phyloP scores from a whole-genome alignment of 352 stramenopile species.

The Phytophthora melonis region DNA sequence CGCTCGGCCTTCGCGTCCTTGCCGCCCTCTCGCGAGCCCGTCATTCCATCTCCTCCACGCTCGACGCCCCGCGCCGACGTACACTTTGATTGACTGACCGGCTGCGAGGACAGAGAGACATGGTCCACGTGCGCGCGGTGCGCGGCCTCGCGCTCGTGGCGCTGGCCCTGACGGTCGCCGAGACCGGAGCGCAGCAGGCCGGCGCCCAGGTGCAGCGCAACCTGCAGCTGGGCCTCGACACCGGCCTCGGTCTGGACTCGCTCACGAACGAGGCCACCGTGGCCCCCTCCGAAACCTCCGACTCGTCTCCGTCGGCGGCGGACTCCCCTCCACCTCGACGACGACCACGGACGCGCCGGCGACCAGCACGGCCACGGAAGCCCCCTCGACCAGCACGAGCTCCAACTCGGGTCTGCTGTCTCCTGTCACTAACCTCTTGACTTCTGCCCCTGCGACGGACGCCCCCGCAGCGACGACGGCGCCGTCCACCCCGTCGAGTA shows the following conservation, averaged over 20 bases:
- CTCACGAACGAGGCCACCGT: slow-evolving; percentile 12
- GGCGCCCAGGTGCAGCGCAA: slow-evolving; percentile 5
- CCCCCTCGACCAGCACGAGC: slow-evolving; percentile 2
- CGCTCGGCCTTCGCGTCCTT: slow-evolving; percentile 9
- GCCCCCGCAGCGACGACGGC: slow-evolving; percentile 2
- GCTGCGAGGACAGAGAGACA: slow-evolving; percentile 22
- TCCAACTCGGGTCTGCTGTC: not conserved
- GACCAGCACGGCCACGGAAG: not conserved
- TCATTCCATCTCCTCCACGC: slow-evolving; percentile 42
- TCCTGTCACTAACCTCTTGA: slow-evolving; percentile 8
- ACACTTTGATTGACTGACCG: slow-evolving; percentile 31
- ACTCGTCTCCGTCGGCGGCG: slow-evolving; percentile 1
- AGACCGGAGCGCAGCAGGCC: not conserved
- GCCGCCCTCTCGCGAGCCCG: slow-evolving; percentile 17
- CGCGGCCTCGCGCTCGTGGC: slow-evolving; percentile 29
- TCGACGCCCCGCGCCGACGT: slow-evolving; percentile 33
- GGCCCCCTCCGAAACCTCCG: slow-evolving; percentile 12
- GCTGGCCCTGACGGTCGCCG: slow-evolving; percentile 14
- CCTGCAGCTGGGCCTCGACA: slow-evolving; percentile 19
- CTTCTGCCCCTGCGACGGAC: slow-evolving; percentile 13
- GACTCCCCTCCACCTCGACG: not conserved
- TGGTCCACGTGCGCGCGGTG: slow-evolving; percentile 33
- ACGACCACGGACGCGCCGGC: not conserved
- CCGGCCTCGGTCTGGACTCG: not conserved
- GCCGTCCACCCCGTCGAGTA: too few species aligned